These are phyloP conservation scores for Ligustrum vulgare DNA, from an alignment of 257 asterid species.

Conservation along the genomic window DNA sequence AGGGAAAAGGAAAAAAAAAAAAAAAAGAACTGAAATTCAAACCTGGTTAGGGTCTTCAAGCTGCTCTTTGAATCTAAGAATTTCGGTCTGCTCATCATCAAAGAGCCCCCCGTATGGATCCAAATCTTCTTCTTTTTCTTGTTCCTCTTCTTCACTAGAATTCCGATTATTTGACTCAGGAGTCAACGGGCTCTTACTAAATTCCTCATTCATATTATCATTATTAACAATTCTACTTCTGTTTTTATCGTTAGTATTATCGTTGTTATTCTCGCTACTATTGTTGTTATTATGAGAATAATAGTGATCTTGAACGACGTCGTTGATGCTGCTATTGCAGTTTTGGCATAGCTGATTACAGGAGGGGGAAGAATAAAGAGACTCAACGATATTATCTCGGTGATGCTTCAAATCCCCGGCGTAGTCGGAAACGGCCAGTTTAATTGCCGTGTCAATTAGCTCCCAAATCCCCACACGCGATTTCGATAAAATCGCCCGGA, in stretches of 20 bases:
- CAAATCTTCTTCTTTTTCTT: constrained; percentile 37
- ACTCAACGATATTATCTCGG: constrained; percentile 71
- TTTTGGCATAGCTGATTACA: constrained; percentile 41
- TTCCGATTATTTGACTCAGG: constrained; percentile 59
- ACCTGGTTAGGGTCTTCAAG: constrained; percentile 85
- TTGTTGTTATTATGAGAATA: constrained; percentile 17
- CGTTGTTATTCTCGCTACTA: constrained; percentile 8
- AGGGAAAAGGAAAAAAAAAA: too few species aligned
- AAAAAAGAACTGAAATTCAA: neutral
- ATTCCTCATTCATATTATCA: constrained; percentile 29
- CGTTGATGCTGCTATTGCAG: constrained; percentile 43
- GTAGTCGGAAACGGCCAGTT: constrained; percentile 68
- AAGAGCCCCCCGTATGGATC: constrained; percentile 66
- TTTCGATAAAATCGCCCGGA: constrained; percentile 62
- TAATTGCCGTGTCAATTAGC: constrained; percentile 77
- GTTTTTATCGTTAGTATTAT: constrained; percentile 14
- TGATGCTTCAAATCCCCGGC: constrained; percentile 68
- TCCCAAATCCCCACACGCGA: constrained; percentile 77
- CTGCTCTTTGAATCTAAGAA: constrained; percentile 66
- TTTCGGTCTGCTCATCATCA: constrained; percentile 65
- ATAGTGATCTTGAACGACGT: constrained; percentile 24
- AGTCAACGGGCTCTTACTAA: constrained; percentile 55
- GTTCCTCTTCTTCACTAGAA: constrained; percentile 36
- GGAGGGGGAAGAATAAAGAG: constrained; percentile 51
- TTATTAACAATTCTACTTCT: constrained; percentile 6